Evolutionary conservation across 257 asterid genomes (phyloP).

Genomic region (Verbena officinalis): DNA sequence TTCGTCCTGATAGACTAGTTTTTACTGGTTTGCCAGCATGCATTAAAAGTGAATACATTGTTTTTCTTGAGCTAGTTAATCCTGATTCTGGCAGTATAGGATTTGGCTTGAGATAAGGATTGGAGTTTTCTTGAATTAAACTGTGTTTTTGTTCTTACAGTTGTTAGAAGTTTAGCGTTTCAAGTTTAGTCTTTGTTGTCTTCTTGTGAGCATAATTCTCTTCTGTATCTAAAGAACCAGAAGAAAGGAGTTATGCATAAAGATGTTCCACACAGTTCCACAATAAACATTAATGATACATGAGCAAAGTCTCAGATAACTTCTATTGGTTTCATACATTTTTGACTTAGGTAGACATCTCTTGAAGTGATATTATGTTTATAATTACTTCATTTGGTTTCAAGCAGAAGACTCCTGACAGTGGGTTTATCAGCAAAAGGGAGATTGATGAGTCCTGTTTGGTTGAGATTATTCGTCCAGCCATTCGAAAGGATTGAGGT

Average conservation of each 20-base stretch:
- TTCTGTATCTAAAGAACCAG: slow-evolving; percentile 1
- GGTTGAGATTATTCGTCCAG: slow-evolving; percentile 48
- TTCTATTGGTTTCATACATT: slow-evolving; percentile 35
- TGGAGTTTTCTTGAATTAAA: not conserved
- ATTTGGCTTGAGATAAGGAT: no score
- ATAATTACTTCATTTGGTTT: slow-evolving; percentile 37
- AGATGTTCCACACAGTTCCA: slow-evolving; percentile 28
- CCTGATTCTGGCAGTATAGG: no score
- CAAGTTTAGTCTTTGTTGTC: slow-evolving; percentile 19
- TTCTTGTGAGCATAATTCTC: not conserved
- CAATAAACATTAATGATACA: slow-evolving; percentile 34
- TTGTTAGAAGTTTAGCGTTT: slow-evolving; percentile 3
- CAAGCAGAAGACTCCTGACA: slow-evolving; percentile 35
- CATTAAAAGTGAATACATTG: no score
- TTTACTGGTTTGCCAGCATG: no score
- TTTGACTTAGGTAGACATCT: not conserved
- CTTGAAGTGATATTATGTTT: not conserved
- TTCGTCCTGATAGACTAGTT: no score
- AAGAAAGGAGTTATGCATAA: slow-evolving; percentile 26
- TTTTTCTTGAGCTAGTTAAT: no score
- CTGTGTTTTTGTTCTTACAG: slow-evolving; percentile 8
- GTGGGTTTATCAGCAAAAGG: slow-evolving; percentile 36
- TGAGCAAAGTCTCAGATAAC: slow-evolving; percentile 23
- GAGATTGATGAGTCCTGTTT: slow-evolving; percentile 33
- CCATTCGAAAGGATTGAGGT: slow-evolving; percentile 68